phyloP scores from a whole-genome alignment of 805 yeast species.

The Candida maltosa region DNA sequence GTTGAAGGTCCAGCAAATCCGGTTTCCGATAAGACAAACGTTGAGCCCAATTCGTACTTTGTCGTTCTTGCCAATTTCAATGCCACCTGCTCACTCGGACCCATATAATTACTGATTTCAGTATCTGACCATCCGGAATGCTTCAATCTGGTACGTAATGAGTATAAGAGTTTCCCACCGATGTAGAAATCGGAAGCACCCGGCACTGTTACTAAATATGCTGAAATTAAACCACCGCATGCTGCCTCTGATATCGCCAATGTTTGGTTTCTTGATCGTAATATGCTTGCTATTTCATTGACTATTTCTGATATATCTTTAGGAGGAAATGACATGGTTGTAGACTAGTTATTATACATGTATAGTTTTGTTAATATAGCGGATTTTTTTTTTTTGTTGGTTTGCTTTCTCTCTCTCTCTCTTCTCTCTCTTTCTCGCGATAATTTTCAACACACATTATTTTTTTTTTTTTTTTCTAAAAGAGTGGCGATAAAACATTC shows the following conservation, averaged over 20 bases:
- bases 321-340: slow-evolving; percentile 52
- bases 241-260: slow-evolving; percentile 84
- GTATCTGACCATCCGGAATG: slow-evolving; percentile 75
- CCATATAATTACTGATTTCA: slow-evolving; percentile 72
- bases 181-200: slow-evolving; percentile 83
- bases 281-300: slow-evolving; percentile 51
- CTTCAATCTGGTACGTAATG: slow-evolving; percentile 69
- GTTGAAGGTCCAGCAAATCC: slow-evolving; percentile 82
- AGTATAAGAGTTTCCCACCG: slow-evolving; percentile 80
- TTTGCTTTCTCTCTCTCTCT: slow-evolving; percentile 1
- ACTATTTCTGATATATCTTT: slow-evolving; percentile 49
- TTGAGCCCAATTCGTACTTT: slow-evolving; percentile 76
- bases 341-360: too few species aligned
- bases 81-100: slow-evolving; percentile 77
- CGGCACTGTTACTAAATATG: slow-evolving; percentile 76
- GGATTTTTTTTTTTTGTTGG: background rate
- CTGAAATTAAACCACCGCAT: slow-evolving; percentile 82
- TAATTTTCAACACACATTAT: background rate
- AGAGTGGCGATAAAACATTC: background rate
- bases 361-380: background rate
- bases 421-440: background rate
- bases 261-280: slow-evolving; percentile 55
- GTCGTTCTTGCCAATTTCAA: slow-evolving; percentile 74
- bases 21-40: slow-evolving; percentile 78
- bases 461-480: background rate